Evolutionary conservation across 192 early-diverging fungal species (phyloP).

Genomic region (Dissophora globulifera): DNA sequence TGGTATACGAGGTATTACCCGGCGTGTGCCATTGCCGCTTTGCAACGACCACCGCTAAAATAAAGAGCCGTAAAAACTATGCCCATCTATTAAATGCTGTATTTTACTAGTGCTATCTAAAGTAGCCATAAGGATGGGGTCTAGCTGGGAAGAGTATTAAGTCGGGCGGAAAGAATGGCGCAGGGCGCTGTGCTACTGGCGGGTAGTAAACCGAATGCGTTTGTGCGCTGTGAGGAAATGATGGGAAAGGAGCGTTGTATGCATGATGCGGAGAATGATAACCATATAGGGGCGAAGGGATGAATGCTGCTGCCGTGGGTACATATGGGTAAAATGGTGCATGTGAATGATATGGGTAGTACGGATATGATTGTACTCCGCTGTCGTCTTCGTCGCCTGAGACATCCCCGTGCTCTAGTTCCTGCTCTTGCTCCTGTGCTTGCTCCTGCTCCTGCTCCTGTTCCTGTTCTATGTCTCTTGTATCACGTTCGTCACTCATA

Average conservation of each 20-base stretch:
- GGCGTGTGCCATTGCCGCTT: too few species aligned
- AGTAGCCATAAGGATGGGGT: neutral
- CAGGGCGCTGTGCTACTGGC: neutral
- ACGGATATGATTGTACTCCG: neutral
- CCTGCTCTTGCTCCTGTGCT: too few species aligned
- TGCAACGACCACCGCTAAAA: too few species aligned
- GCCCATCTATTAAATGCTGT: too few species aligned
- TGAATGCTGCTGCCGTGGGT: neutral
- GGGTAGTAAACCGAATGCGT: neutral
- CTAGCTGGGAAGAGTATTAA: constrained; percentile 16
- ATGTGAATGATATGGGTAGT: neutral
- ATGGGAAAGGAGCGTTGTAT: neutral
- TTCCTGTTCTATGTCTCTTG: too few species aligned
- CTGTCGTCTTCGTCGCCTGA: too few species aligned
- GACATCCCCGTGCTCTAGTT: too few species aligned
- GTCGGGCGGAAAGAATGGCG: constrained; percentile 38
- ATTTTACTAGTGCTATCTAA: constrained; percentile 4
- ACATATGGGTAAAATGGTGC: neutral
- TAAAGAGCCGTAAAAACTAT: too few species aligned
- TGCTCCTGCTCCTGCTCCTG: neutral
- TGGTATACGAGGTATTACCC: too few species aligned
- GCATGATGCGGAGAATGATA: neutral
- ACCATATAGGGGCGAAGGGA: neutral
- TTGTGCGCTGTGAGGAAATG: neutral
- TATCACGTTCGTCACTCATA: too few species aligned